Evolutionary conservation across 306 rosid genomes (phyloP), one percentile per base, ranked within the genome.

Genomic region (Lathyrus tuberosus): DNA sequence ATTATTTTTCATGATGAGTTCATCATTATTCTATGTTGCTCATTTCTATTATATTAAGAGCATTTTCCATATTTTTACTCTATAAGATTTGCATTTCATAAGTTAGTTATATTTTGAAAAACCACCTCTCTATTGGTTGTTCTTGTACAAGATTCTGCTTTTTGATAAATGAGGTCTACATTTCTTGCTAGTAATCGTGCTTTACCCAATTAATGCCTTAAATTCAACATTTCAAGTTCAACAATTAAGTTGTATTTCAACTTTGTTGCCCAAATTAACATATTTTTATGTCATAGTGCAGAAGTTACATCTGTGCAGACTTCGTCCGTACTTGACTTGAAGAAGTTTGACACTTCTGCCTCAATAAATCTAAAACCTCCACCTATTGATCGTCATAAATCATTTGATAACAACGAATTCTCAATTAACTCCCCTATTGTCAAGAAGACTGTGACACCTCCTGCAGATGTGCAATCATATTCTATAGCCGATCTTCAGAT

Each of bases 401-500:
- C 99, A 63, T 95, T 85, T 76, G 97, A 87, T 79, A 88, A 83
- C 7, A 84, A 83, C 41, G 95, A 89, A 30, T 44, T 88, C 80
- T 72, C 85, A 54, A 85, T 80, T 80, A 87, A 84, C 83, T 80
- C 96, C 8, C 20, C 78, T 52, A 64, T 75, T 69, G 84, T 67
- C 30, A 87, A 91, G 83, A 94, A 95, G 79, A 78, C 78, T 60
- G 69, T 77, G 64, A 70, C 74, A 48, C 83, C 81, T 83, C 87
- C 88, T 26, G 67, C 64, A 75, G 87, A 91, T 84, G 87, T 91
- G 70, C 84, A 66, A 46, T 84, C 86, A 74, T 95, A 86, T 75
- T 87, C 99, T 38, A 65, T 95, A 73, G 99, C 92, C 46, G 96
- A 95, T 66, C 85, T 95, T 76, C 99, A 95, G 84, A 80, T 95